Conservation (phyloP, 306 rosid species). For the Vigna mungo region DNA sequence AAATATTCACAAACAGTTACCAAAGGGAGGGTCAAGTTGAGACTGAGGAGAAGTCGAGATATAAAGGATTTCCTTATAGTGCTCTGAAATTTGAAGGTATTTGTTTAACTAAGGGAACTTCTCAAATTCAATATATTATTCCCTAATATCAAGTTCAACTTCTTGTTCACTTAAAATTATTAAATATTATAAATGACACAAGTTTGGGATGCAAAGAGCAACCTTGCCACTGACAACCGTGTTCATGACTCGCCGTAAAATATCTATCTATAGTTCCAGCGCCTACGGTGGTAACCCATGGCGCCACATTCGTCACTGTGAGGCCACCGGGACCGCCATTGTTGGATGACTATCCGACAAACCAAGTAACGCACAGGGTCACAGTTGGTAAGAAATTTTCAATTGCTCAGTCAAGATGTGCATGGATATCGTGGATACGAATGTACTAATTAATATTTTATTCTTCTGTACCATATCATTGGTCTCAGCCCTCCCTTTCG, state of each 20-base stretch:
- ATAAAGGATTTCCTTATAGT: conserved; percentile 13
- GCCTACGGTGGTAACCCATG: conserved; percentile 92
- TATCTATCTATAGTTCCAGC: conserved; percentile 93
- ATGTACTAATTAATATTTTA: no score
- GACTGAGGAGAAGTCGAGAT: no score
- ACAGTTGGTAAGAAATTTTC: no score
- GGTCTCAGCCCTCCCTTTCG: no score
- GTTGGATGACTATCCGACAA: no score
- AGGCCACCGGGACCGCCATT: conserved; percentile 94
- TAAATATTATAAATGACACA: conserved; percentile 19
- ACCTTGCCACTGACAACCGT: conserved; percentile 31
- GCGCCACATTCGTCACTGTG: conserved; percentile 81
- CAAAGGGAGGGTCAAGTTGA: no score
- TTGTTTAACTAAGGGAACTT: conserved; percentile 32
- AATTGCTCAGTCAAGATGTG: no score
- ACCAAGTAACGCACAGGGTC: no score
- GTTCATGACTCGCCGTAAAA: conserved; percentile 68
- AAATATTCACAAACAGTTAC: no score
- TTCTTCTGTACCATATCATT: no score
- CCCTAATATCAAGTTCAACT: neutral
- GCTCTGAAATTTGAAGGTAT: conserved; percentile 33
- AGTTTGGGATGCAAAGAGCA: conserved; percentile 10
- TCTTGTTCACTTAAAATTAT: conserved; percentile 10
- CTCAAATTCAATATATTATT: conserved; percentile 3
- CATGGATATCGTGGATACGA: no score